Evolutionary conservation across 2,329 filamentous ascomycete species (phyloP).

Genomic region (Botrytis cinerea): DNA sequence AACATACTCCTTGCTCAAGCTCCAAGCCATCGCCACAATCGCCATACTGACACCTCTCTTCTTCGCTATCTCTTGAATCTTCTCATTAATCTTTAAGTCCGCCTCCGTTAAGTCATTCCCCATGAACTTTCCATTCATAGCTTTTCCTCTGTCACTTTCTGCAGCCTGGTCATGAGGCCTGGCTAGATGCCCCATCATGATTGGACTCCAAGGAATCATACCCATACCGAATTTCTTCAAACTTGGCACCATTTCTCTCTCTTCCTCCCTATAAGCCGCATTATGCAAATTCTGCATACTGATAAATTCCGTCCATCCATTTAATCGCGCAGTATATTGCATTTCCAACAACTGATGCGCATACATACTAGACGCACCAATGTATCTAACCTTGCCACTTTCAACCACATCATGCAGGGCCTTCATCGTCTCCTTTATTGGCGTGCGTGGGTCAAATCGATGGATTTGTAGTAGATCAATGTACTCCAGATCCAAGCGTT

Average conservation of each 20-base stretch:
- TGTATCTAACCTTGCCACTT: constrained; percentile 57
- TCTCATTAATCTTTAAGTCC: constrained; percentile 35
- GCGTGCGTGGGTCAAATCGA: constrained; percentile 53
- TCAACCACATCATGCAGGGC: constrained; percentile 59
- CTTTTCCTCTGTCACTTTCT: constrained; percentile 28
- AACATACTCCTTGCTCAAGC: constrained; percentile 42
- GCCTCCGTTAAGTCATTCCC: constrained; percentile 30
- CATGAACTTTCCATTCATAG: constrained; percentile 28
- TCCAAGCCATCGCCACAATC: constrained; percentile 60
- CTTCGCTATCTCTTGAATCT: constrained; percentile 47
- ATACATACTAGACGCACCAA: constrained; percentile 46
- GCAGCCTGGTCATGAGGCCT: constrained; percentile 28
- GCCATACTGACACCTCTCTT: constrained; percentile 60
- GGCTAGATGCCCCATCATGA: constrained; percentile 39
- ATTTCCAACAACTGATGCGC: constrained; percentile 31
- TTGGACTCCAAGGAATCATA: constrained; percentile 45
- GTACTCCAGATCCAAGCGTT: constrained; percentile 50
- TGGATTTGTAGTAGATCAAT: constrained; percentile 61
- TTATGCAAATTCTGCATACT: constrained; percentile 62
- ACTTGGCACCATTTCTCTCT: constrained; percentile 42
- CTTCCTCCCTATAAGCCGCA: constrained; percentile 61
- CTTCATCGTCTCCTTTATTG: constrained; percentile 60
- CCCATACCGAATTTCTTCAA: constrained; percentile 40
- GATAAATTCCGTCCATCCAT: constrained; percentile 62
- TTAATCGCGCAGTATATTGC: constrained; percentile 46